A percentile compares a stretch with the other conserved stretches of the same genome.
Evolutionary conservation across 345 rosid species (phyloP).

Genomic region (Populus deltoides): DNA sequence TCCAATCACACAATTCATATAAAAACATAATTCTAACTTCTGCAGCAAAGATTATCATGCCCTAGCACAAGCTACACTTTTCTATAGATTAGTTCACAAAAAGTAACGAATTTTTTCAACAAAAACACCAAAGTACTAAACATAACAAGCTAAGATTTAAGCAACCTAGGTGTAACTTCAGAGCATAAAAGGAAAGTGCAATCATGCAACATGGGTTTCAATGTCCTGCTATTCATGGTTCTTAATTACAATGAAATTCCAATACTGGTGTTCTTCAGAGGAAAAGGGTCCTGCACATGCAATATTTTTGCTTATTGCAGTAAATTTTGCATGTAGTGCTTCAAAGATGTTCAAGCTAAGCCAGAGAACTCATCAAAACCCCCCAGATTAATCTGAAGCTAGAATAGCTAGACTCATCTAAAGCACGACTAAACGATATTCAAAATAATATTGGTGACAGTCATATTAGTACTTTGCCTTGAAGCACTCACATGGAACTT

Average conservation of each 20-base stretch:
- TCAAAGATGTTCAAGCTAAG: not conserved
- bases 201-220: not conserved
- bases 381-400: not conserved
- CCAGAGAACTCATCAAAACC: not conserved
- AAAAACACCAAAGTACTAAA: not conserved
- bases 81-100: not conserved
- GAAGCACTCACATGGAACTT: not conserved
- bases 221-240: not conserved
- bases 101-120: not conserved
- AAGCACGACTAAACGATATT: not conserved
- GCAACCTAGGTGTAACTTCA: not conserved
- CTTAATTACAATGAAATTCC: not conserved
- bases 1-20: not conserved
- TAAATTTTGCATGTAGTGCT: not conserved
- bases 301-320: not conserved
- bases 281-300: not conserved
- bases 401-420: not conserved
- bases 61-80: not conserved
- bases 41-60: not conserved
- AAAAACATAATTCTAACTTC: not conserved
- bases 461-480: not conserved
- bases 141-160: not conserved
- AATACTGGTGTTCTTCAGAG: not conserved
- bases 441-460: not conserved
- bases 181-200: not conserved